Evolutionary conservation across 192 early-diverging fungal species (phyloP).

Genomic region (Podila minutissima): DNA sequence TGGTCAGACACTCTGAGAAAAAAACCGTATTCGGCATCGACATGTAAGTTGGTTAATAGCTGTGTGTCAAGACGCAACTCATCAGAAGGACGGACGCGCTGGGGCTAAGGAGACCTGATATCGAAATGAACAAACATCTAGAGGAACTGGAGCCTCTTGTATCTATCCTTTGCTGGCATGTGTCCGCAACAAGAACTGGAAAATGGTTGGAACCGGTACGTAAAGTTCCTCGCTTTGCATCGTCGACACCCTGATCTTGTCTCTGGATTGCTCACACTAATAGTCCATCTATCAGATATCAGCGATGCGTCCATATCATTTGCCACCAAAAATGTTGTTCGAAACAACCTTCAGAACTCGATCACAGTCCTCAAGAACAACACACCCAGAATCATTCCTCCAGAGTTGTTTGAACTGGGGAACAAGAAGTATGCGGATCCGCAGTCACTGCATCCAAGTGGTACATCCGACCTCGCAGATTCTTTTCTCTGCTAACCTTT

Average conservation of each 20-base stretch:
- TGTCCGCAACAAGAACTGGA: slow-evolving; percentile 62
- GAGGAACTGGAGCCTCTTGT: slow-evolving; percentile 90
- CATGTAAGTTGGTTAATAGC: slow-evolving; percentile 57
- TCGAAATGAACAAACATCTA: slow-evolving; percentile 19
- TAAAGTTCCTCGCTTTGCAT: background rate
- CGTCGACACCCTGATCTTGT: background rate
- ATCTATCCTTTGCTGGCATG: slow-evolving; percentile 90
- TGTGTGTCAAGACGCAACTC: too few species aligned
- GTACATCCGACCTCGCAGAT: background rate
- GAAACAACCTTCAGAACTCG: slow-evolving; percentile 66
- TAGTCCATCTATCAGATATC: slow-evolving; percentile 60
- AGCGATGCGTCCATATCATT: slow-evolving; percentile 67
- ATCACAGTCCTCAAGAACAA: slow-evolving; percentile 68
- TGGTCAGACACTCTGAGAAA: slow-evolving; percentile 46
- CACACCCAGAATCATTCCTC: slow-evolving; percentile 16
- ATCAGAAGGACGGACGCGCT: too few species aligned
- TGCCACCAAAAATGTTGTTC: slow-evolving; percentile 70
- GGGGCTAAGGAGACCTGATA: too few species aligned
- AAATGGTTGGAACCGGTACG: slow-evolving; percentile 77
- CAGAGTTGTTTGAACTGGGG: background rate
- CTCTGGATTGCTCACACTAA: background rate
- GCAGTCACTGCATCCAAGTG: background rate
- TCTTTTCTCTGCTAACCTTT: background rate
- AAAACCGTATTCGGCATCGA: slow-evolving; percentile 60
- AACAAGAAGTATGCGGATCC: slow-evolving; percentile 8